Evolutionary conservation across 164 flowering plant genomes (phyloP), one percentile per base, ranked within the genome.

Genomic region (Amborella trichopoda): DNA sequence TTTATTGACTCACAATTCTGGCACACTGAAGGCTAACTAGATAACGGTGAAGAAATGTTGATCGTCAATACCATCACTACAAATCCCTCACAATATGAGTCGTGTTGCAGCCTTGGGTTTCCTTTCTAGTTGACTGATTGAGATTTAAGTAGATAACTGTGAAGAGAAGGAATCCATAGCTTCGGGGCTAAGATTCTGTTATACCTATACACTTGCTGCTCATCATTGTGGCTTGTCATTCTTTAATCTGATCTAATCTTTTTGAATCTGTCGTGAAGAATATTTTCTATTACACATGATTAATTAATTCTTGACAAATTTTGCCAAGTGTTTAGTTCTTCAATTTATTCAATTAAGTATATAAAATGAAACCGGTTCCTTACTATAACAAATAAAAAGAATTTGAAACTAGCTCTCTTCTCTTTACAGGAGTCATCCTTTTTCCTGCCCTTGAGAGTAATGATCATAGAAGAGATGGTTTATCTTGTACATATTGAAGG

Each of bases 401-500:
- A n/a, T n/a, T n/a, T n/a, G n/a, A n/a, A 30, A 11, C 34, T 6
- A 11, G 34, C 11, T 30, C 34, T 11, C 34, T 30, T 30, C 34
- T 37, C 18, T 37, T 16, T 65, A 40, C 82, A 89, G 98, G 84
- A 79, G 39, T 76, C 74, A 8, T 48, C 77, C 13, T 36, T 63
- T 45, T 81, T 83, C 59, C 62, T 70, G 74, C 68, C 65, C 39
- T 44, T 90, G 44, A 73, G 75, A 54, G 78, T 90, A 36, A 76
- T 90, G 94, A 62, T 80, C 32, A 75, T 90, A 37, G 87, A 90
- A 30, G 98, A 90, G 39, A 90, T 90, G 98, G 67, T 90, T 40
- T 90, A 85, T 62, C 38, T 90, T 60, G 43, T 83, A 57, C 81
- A 86, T 69, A 64, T 61, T 13, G 41, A 30, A 57, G 89, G 56